Base-by-base conservation (phyloP, 73 alveolate genomes). In the Diophrys appendiculata region DNA sequence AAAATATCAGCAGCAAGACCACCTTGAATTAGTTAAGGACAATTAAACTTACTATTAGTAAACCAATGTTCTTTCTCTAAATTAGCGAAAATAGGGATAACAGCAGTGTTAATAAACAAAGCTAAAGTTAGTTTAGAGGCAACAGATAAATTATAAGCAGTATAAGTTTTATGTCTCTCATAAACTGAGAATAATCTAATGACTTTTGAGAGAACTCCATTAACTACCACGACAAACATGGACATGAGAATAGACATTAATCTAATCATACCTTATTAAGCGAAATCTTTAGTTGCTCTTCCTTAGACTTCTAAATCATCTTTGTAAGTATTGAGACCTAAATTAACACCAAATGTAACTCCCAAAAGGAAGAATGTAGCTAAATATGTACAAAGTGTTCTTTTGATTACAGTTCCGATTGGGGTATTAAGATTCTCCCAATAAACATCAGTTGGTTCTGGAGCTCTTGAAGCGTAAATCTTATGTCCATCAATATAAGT, bases 381-480 rank as follows among this genome's bases (percentile, higher is more conserved):
- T 0, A 73, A 5, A 33, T 68, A 91, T 0, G 94, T 88, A 22
- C 53, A 25, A 25, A 77, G 3, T 24, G 71, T 52, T 30, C 84
- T 87, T 33, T 74, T 56, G 68, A 78, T 31, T 53, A 84, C 82
- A 28, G n/a, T 65, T 30, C 31, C 31, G 35, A 73, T 27, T 3
- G 60, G 60, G 25, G 78, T 73, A 34, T 71, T 81, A 23, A 91
- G 68, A 60, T 91, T 88, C 53, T 88, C 95, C 97, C 97, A 91
- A 64, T 34, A 84, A 23, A 91, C 88, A 74, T 91, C 97, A 33
- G 93, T 78, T 14, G 97, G 97, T 76, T 91, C 94, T 11, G 97
- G 93, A 0, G 97, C 95, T 70, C 88, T 73, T 29, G 3, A 31
- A 24, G 32, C 31, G 5, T 29, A 23, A 13, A 68, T 68, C 31